Base-by-base conservation (phyloP, 768 basidiomycete genomes). In the Zangia roseola region DNA sequence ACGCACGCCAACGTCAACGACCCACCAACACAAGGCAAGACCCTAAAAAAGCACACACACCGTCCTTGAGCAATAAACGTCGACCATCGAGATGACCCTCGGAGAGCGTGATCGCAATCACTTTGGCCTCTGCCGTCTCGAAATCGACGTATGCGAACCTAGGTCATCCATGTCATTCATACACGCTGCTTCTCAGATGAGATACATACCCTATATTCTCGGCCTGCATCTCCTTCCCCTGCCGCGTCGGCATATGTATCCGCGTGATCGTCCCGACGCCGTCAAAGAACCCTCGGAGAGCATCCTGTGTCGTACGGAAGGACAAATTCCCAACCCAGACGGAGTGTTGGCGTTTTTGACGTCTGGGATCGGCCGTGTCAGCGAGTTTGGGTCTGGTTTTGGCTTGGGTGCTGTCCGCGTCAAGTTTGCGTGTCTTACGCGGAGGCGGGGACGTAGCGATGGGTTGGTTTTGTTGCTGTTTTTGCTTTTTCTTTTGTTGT, bases 131-230 rank as follows among this genome's bases (percentile, higher is more conserved):
- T 0, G 78, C 70, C 2, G 85, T 85, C 3, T 82, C 78, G 65
- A 98, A 97, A 70, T 98, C 95, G 50, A 98, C 88, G 71, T 97
- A 97, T 31, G 97, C 97, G 67, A 93, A 99, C 33, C 95, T 97
- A 50, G 16, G 38, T 25, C 17, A 9, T 35, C 42, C 40, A 48
- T 14, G 9, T 19, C 9, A 10, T 47, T n/a, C 31, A 50, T 12
- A 41, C 10, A n/a, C 14, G 7, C 14, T n/a, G n/a, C n/a, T n/a
- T n/a, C n/a, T n/a, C n/a, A n/a, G n/a, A n/a, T n/a, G n/a, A n/a
- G n/a, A n/a, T 9, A 73, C 84, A 57, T 46, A 91, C 91, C 91
- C 91, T 61, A 84, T 78, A 68, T 91, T 94, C 66, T 90, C 86
- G 54, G 74, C 73, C 54, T 77, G 77, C 50, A 71, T 57, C 6